Evolutionary conservation across 2,329 filamentous ascomycete species (phyloP), one percentile per base, ranked within the genome.

Genomic region (Sordariomycetes sp.): DNA sequence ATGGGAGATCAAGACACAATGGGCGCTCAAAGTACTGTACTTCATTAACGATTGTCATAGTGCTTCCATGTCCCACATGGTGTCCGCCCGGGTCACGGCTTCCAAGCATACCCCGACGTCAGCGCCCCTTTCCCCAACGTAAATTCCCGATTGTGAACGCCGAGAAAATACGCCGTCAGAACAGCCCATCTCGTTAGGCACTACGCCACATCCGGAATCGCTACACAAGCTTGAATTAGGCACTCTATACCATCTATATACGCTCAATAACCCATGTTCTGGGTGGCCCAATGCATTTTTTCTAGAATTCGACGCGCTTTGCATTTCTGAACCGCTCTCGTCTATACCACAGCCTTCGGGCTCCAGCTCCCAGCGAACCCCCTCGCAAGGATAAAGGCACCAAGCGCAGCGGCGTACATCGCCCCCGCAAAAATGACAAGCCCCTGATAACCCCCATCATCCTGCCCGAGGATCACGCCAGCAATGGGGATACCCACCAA

Each of bases 401-500:
- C n/a, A 17, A 45, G 39, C 39, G 39, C 39, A 3, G 39, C 39
- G 39, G 15, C 39, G 39, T 45, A 45, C 39, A 45, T n/a, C 13
- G 39, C 52, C 5, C 52, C 52, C 10, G 10, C 52, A 35, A 53
- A 82, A 3, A 74, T 61, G 55, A 83, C 81, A 36, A 83, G 65
- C 1, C 76, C 78, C 64, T 70, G 73, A 59, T 81, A 83, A 3
- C 71, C 62, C 0, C 77, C 78, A 55, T 68, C 65, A 57, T 68
- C 70, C 20, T 68, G 67, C 1, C 72, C 68, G 45, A 83, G 64
- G 52, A 84, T 74, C 42, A 72, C 70, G 8, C 81, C 81, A 1
- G 78, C 80, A 53, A 84, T 80, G 0, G 81, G 81, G 39, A 82
- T 75, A 5, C 81, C 79, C 1, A 77, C 78, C 58, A 85, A 68